These are phyloP conservation scores for Paraconiothyrium brasiliense DNA, from an alignment of 2,329 filamentous ascomycete genomes.

Conservation along the genomic window DNA sequence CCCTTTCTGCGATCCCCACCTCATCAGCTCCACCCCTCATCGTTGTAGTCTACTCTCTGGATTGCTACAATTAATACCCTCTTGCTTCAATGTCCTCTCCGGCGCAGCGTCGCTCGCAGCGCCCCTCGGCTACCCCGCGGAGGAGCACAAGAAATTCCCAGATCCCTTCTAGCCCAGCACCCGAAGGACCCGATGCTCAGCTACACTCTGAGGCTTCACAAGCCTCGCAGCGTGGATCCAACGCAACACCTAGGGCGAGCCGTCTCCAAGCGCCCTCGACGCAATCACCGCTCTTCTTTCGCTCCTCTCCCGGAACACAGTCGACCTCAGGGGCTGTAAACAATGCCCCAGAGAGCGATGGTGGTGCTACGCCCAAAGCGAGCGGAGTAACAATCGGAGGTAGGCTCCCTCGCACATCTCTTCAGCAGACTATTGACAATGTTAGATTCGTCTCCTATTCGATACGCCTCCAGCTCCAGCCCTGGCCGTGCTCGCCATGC, in stretches of 20 bases:
- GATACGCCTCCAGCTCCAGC: constrained; percentile 90
- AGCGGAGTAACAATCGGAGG: constrained; percentile 70
- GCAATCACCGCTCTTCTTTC: constrained; percentile 80
- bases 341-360: constrained; percentile 61
- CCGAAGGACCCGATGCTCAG: constrained; percentile 54
- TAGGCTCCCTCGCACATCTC: constrained; percentile 48
- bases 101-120: constrained; percentile 63
- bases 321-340: constrained; percentile 51
- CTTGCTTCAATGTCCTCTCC: constrained; percentile 68
- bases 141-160: constrained; percentile 65
- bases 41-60: constrained; percentile 15
- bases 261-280: constrained; percentile 59
- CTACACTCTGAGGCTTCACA: constrained; percentile 54
- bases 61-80: constrained; percentile 19
- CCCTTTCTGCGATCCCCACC: constrained; percentile 28
- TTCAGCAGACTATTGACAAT: constrained; percentile 24
- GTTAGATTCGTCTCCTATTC: constrained; percentile 88
- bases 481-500: constrained; percentile 70
- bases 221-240: constrained; percentile 49
- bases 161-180: constrained; percentile 60
- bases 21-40: constrained; percentile 22
- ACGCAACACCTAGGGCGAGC: constrained; percentile 58
- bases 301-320: constrained; percentile 65
- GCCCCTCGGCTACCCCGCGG: constrained; percentile 64
- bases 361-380: constrained; percentile 76